phyloP scores from a whole-genome alignment of 208 protist species.

The Crithidia acanthocephali region DNA sequence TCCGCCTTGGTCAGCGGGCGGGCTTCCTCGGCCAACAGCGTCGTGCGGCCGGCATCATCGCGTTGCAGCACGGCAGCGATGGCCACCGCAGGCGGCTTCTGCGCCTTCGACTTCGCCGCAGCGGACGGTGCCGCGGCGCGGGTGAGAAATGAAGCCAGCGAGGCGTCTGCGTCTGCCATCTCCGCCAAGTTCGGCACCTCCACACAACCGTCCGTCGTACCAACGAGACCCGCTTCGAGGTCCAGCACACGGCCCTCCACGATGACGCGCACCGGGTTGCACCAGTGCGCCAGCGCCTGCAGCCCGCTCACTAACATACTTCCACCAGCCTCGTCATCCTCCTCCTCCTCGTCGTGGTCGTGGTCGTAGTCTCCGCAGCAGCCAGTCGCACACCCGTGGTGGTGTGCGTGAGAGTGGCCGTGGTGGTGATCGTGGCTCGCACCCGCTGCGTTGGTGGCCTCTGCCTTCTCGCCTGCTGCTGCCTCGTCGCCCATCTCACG shows the following conservation, averaged over 20 bases:
- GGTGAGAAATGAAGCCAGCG: conserved; percentile 19
- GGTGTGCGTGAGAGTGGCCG: conserved; percentile 1
- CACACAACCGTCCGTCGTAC: conserved; percentile 78
- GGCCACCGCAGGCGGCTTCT: conserved; percentile 30
- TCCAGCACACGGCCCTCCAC: conserved; percentile 76
- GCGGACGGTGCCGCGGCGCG: not conserved
- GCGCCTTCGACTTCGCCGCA: conserved; percentile 3
- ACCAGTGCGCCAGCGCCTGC: conserved; percentile 47
- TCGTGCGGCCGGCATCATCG: conserved; percentile 52
- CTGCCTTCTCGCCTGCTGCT: not conserved
- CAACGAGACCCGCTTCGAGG: conserved; percentile 41
- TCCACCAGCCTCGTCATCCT: conserved; percentile 19
- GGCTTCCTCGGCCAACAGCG: conserved; percentile 44
- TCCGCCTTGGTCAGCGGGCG: conserved; percentile 57
- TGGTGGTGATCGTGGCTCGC: conserved; percentile 21
- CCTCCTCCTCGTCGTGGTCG: conserved; percentile 6
- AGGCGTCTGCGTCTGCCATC: conserved; percentile 23
- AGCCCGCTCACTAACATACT: conserved; percentile 50
- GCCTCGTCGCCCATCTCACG: not conserved
- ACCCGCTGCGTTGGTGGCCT: not conserved
- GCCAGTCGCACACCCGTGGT: conserved; percentile 20
- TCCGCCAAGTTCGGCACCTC: conserved; percentile 45
- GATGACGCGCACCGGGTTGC: conserved; percentile 51
- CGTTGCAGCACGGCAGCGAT: conserved; percentile 47
- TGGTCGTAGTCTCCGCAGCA: conserved; percentile 22